Percentiles rank a stretch among this genome's conserved stretches.
Conservation (phyloP, 495 filamentous ascomycete species). For the Letharia columbiana region DNA sequence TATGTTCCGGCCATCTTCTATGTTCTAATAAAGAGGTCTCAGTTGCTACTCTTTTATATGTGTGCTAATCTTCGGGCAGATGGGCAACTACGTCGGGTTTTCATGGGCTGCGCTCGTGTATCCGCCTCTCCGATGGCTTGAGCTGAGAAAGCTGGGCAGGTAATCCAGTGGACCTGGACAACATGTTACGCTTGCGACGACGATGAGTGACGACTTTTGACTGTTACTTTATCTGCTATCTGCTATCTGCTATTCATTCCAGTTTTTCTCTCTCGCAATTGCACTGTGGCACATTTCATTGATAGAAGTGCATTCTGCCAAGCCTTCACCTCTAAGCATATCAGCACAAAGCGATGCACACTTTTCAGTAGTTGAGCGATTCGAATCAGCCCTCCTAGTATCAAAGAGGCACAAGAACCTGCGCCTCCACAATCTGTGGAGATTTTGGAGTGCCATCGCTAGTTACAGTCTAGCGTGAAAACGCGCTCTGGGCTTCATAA, state of each 20-base stretch:
- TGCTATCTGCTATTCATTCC: background rate
- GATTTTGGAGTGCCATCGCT: background rate
- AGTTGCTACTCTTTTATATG: background rate
- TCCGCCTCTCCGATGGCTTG: conserved; percentile 39
- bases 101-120: conserved; percentile 40
- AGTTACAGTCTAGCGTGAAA: background rate
- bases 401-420: conserved; percentile 1
- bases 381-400: background rate
- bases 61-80: conserved; percentile 10
- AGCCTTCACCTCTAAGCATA: background rate
- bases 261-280: too few species aligned
- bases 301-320: background rate
- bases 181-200: background rate
- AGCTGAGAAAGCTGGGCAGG: conserved; percentile 36
- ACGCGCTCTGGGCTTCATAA: too few species aligned
- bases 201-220: background rate
- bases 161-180: conserved; percentile 7
- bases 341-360: background rate
- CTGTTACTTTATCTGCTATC: background rate
- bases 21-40: background rate
- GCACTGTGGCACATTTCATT: background rate
- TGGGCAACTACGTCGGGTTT: conserved; percentile 42
- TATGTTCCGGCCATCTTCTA: conserved; percentile 17
- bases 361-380: background rate
- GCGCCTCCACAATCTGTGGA: background rate